These are phyloP conservation scores for Linnemannia exigua DNA, from an alignment of 192 early-diverging fungal species.

Conservation along the genomic window DNA sequence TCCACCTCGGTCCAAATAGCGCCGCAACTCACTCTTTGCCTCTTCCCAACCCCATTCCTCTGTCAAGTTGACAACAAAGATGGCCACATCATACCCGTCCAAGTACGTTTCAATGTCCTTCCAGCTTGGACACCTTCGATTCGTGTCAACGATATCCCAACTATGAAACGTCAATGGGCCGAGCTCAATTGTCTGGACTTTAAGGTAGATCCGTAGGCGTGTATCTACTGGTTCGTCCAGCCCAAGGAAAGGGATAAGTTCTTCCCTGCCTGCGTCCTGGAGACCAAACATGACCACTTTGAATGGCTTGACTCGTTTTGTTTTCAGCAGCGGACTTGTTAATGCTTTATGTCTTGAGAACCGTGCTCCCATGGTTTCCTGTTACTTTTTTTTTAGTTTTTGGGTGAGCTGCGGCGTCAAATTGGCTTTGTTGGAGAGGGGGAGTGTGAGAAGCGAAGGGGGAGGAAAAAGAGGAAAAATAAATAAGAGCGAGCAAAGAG, in stretches of 20 bases:
- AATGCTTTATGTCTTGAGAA: not conserved
- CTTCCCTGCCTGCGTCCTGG: not conserved
- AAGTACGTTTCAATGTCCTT: not conserved
- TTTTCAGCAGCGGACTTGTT: not conserved
- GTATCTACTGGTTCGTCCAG: not conserved
- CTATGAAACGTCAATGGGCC: not conserved
- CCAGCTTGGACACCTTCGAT: not conserved
- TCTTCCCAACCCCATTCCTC: not conserved
- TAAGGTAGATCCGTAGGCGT: not conserved
- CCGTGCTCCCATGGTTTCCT: not conserved
- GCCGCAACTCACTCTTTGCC: not conserved
- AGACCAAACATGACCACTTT: not conserved
- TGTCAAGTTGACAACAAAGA: not conserved
- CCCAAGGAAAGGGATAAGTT: not conserved
- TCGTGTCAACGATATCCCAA: not conserved
- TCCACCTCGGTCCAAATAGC: not conserved
- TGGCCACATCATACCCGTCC: not conserved
- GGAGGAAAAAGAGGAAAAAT: no score
- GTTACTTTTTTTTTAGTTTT: no score
- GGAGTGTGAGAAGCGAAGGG: no score
- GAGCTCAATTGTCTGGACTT: not conserved
- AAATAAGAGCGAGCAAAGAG: no score
- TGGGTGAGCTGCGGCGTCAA: no score
- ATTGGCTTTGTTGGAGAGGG: no score
- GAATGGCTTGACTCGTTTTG: not conserved